Percentiles rank a stretch among this genome's conserved stretches.
These are phyloP conservation scores for Citrus reticulata DNA, from an alignment of 345 rosid genomes.

Conservation along the genomic window DNA sequence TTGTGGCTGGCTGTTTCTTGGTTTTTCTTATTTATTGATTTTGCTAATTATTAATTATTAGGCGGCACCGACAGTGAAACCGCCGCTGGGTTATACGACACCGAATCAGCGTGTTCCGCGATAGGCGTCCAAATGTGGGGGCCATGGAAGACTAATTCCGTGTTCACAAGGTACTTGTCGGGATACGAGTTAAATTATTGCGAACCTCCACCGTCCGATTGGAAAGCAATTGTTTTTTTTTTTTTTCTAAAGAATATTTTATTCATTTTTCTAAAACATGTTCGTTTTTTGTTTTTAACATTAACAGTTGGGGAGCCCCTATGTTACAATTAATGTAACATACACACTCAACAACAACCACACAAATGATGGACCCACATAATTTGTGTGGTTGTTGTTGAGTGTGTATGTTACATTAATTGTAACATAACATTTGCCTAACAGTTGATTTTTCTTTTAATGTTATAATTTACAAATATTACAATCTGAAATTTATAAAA, in stretches of 20 bases:
- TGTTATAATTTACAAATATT: background rate
- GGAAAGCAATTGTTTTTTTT: background rate
- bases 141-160: constrained; percentile 27
- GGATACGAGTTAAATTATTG: constrained; percentile 55
- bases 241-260: background rate
- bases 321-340: too few species aligned
- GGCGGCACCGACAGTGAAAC: constrained; percentile 63
- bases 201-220: constrained; percentile 43
- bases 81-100: constrained; percentile 8
- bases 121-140: constrained; percentile 12
- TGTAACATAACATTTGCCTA: too few species aligned
- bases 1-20: background rate
- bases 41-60: background rate
- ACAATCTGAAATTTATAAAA: too few species aligned
- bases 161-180: constrained; percentile 63
- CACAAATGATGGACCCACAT: too few species aligned
- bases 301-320: too few species aligned
- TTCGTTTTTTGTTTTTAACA: too few species aligned
- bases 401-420: too few species aligned
- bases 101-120: constrained; percentile 30
- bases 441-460: too few species aligned
- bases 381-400: too few species aligned
- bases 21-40: background rate
- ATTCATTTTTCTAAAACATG: background rate
- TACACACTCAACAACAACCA: too few species aligned